Evolutionary conservation across 345 rosid species (phyloP).

Genomic region (Lepidium aucheri): DNA sequence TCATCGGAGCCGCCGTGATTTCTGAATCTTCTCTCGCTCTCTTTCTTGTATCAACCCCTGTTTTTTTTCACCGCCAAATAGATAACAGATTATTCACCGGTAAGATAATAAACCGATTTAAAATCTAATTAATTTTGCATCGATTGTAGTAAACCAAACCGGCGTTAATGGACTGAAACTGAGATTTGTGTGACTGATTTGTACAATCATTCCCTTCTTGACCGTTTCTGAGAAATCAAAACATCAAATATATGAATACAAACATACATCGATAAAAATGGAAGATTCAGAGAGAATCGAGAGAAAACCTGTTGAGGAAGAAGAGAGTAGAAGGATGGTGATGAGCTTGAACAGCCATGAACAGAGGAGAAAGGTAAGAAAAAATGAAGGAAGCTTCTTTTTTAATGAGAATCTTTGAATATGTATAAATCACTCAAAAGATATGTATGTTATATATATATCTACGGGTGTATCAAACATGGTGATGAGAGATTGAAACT

Average conservation of each 20-base stretch:
- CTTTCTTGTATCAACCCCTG: constrained; percentile 40
- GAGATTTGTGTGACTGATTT: constrained; percentile 30
- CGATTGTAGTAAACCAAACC: constrained; percentile 13
- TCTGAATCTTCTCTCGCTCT: constrained; percentile 50
- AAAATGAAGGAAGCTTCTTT: constrained; percentile 1
- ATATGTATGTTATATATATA: constrained; percentile 2
- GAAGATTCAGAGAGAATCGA: background rate
- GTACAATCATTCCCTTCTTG: constrained; percentile 60
- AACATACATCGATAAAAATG: background rate
- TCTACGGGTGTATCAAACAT: constrained; percentile 8
- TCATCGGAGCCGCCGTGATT: constrained; percentile 17
- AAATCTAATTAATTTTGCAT: background rate
- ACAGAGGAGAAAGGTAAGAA: background rate
- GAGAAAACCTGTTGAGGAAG: constrained; percentile 55
- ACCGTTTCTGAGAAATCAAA: constrained; percentile 38
- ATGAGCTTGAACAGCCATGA: constrained; percentile 90
- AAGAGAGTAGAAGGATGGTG: constrained; percentile 77
- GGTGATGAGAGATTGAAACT: constrained; percentile 6
- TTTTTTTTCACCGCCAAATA: background rate
- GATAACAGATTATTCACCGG: background rate
- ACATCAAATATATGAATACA: background rate
- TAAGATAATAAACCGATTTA: background rate
- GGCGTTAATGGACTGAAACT: constrained; percentile 8
- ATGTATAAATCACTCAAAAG: constrained; percentile 3
- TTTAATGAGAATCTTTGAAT: background rate